Base-by-base conservation (phyloP, 768 basidiomycete genomes). In the Kwoniella heveanensis region DNA sequence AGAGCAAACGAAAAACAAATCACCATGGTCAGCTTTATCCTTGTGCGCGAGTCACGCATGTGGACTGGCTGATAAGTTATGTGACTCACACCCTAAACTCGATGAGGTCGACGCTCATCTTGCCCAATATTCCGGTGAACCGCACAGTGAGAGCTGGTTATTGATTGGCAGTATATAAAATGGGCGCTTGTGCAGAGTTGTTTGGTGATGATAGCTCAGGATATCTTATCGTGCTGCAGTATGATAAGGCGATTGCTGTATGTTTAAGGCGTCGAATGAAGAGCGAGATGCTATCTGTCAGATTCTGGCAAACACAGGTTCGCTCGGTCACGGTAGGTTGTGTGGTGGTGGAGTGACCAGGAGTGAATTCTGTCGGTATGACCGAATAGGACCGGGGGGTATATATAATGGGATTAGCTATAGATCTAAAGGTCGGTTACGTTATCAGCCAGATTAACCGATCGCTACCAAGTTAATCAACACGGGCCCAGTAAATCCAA, bases 71-170 rank as follows among this genome's bases (percentile, higher is more conserved):
- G n/a, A n/a, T n/a, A n/a, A n/a, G n/a, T n/a, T 26, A 17, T 22
- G 9, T 9, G 4, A 63, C 73, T 21, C 49, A 75, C 73, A 75
- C 73, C 54, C 69, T 75, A 62, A 66, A 75, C 21, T 72, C 65
- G 13, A 75, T 72, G 50, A 75, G 64, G 46, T 67, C 66, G 24
- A 52, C 44, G 27, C 63, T 66, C 57, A 57, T 59, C 48, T 46
- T 58, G 7, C 37, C 1, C 10, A 57, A 4, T 25, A 26, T 30
- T 17, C n/a, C 52, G 47, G 67, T 50, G 15, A 53, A 37, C 44
- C 59, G 17, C 60, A 65, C 30, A 39, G 60, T 68, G 63, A 30
- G 10, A 9, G 39, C 3, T 19, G 9, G 39, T 7, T 19, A 19
- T 44, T 7, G 9, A 19, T 19, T 44, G 3, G n/a, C n/a, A n/a